Evolutionary conservation across 1,139 yeast species (phyloP), one percentile per base, ranked within the genome.

Genomic region (Hemisphaericaspora subhashii): DNA sequence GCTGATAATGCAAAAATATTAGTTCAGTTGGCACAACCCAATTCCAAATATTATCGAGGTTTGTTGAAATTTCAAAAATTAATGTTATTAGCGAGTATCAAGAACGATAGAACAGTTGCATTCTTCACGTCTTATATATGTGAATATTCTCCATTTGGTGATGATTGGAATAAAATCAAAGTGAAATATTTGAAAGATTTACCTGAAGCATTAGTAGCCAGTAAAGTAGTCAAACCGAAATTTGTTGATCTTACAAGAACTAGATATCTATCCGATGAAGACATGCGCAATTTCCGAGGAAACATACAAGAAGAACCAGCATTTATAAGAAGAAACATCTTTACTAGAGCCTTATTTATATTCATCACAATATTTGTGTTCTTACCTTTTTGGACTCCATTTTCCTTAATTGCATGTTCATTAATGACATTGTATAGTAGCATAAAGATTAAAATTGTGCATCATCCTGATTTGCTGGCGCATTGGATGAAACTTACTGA

Each of bases 101-200:
- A 81, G 40, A 83, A 86, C 56, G 98, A 90, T 58, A 69, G 82
- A 37, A 65, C 79, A 0, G 83, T 77, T 26, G 67, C 81, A 4
- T 77, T 77, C 51, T 73, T 68, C 53, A 77, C 83, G 0, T 66
- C 79, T 1, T 77, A 59, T 50, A 76, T 77, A 38, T 68, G 81
- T 9, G 66, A 69, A 5, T 73, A 67, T 46, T 63, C 77, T 7
- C 79, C 80, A 0, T 77, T 77, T 48, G 21, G 31, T 7, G 73
- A 67, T 15, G 60, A 66, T 31, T 70, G 75, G 68, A 60, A 65
- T 20, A 45, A 50, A 7, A 55, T 75, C 26, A 61, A 68, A 36
- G 54, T 77, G 25, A 61, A 66, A 36, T 77, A 66, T 45, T 50
- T 74, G 31, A 56, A 63, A 21, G 62, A 60, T 39, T 51, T 68